These are phyloP conservation scores for Yarrowia phangngaensis DNA, from an alignment of 805 yeast genomes.

Conservation along the genomic window DNA sequence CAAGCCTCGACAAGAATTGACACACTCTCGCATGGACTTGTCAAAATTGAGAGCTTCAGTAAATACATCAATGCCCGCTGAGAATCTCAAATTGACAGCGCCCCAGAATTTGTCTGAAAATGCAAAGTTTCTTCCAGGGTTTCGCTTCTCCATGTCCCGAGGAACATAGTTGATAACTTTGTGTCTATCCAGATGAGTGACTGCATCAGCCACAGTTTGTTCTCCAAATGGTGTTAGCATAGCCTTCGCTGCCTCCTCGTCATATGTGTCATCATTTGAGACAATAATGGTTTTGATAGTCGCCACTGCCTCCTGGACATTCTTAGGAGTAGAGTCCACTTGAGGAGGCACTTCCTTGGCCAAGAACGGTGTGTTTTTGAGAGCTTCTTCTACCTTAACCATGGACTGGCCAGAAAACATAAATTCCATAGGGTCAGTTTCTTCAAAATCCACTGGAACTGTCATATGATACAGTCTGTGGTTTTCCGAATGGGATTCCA, in stretches of 20 bases:
- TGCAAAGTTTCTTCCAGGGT: slow-evolving; percentile 51
- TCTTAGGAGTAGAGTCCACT: slow-evolving; percentile 3
- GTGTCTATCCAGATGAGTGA: slow-evolving; percentile 47
- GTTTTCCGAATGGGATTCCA: slow-evolving; percentile 44
- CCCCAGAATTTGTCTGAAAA: slow-evolving; percentile 53
- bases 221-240: slow-evolving; percentile 49
- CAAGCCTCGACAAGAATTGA: slow-evolving; percentile 51
- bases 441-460: slow-evolving; percentile 11
- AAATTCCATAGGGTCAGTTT: slow-evolving; percentile 3
- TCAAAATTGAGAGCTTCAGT: slow-evolving; percentile 48
- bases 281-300: slow-evolving; percentile 51
- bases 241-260: slow-evolving; percentile 46
- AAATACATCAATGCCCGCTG: slow-evolving; percentile 41
- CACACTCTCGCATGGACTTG: slow-evolving; percentile 43
- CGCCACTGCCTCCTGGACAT: slow-evolving; percentile 29
- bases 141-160: slow-evolving; percentile 36
- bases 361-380: slow-evolving; percentile 59
- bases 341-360: slow-evolving; percentile 42
- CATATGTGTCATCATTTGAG: slow-evolving; percentile 49
- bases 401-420: slow-evolving; percentile 1
- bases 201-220: slow-evolving; percentile 48
- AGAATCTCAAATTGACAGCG: slow-evolving; percentile 42
- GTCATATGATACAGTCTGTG: slow-evolving; percentile 40
- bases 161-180: slow-evolving; percentile 42
- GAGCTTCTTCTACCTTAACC: slow-evolving; percentile 39